These are phyloP conservation scores for Candida odintsovae DNA, from an alignment of 805 yeast species.

Conservation along the genomic window DNA sequence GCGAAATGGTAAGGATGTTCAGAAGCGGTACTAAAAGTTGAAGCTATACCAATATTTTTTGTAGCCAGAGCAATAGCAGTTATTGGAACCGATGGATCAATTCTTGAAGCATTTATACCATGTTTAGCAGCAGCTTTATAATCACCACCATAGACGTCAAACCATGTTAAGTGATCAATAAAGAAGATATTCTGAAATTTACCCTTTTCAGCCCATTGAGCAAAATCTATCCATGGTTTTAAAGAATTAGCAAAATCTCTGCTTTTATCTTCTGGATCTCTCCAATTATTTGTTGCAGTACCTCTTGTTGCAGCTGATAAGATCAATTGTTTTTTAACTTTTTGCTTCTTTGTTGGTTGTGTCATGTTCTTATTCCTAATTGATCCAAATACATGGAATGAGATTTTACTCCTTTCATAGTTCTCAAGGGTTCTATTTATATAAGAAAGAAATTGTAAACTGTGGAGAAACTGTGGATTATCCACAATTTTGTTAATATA, in stretches of 20 bases:
- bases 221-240: slow-evolving; percentile 28
- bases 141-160: slow-evolving; percentile 36
- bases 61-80: slow-evolving; percentile 36
- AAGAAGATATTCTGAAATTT: slow-evolving; percentile 32
- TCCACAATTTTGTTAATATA: not conserved
- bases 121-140: slow-evolving; percentile 26
- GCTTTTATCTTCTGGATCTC: not conserved
- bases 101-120: slow-evolving; percentile 24
- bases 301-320: not conserved
- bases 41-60: slow-evolving; percentile 31
- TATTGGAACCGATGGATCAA: slow-evolving; percentile 29
- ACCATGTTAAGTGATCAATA: slow-evolving; percentile 34
- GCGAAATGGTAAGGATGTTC: slow-evolving; percentile 38
- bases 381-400: no score
- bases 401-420: no score
- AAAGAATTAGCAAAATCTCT: not conserved
- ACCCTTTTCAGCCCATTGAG: slow-evolving; percentile 32
- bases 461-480: no score
- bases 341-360: not conserved
- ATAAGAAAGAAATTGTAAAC: no score
- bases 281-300: not conserved
- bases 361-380: not conserved
- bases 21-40: slow-evolving; percentile 38
- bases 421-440: no score
- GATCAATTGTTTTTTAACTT: not conserved